Conservation (phyloP, 169 alveolate genomes). For the Theileria sp. region DNA sequence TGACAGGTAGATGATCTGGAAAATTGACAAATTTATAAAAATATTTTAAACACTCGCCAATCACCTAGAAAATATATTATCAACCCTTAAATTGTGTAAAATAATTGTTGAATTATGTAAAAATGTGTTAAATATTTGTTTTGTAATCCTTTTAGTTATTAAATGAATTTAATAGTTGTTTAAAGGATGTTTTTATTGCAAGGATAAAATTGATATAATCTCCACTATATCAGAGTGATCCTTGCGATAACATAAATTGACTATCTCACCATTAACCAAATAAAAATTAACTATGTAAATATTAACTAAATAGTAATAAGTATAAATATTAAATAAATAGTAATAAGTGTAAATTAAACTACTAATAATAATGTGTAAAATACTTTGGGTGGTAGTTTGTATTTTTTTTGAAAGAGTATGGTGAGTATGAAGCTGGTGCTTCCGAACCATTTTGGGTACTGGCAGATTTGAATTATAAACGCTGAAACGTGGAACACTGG, state of each 20-base stretch:
- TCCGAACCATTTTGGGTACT: slow-evolving; percentile 84
- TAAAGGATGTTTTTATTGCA: slow-evolving; percentile 44
- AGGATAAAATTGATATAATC: slow-evolving; percentile 65
- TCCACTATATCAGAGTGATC: slow-evolving; percentile 57
- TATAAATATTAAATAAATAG: neutral
- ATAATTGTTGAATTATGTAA: neutral
- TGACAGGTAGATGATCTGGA: slow-evolving; percentile 84
- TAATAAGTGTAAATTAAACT: too few relatives aligned
- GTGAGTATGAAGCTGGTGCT: slow-evolving; percentile 86
- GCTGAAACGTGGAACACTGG: slow-evolving; percentile 91
- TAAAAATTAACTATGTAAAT: neutral
- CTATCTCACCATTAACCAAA: too few relatives aligned
- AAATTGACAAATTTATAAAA: slow-evolving; percentile 74
- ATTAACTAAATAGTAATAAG: neutral
- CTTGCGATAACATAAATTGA: slow-evolving; percentile 1
- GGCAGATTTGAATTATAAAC: slow-evolving; percentile 86
- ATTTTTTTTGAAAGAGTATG: slow-evolving; percentile 88
- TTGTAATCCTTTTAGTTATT: neutral
- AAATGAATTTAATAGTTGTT: neutral
- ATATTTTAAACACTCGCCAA: slow-evolving; percentile 63
- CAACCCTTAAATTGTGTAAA: neutral
- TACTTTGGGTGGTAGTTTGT: slow-evolving; percentile 89
- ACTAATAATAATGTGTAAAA: too few relatives aligned
- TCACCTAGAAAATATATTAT: slow-evolving; percentile 48
- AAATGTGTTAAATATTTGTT: too few relatives aligned